These are phyloP conservation scores for Phyllostachys edulis DNA, from an alignment of 176 grass and related monocot genomes.

Conservation along the genomic window DNA sequence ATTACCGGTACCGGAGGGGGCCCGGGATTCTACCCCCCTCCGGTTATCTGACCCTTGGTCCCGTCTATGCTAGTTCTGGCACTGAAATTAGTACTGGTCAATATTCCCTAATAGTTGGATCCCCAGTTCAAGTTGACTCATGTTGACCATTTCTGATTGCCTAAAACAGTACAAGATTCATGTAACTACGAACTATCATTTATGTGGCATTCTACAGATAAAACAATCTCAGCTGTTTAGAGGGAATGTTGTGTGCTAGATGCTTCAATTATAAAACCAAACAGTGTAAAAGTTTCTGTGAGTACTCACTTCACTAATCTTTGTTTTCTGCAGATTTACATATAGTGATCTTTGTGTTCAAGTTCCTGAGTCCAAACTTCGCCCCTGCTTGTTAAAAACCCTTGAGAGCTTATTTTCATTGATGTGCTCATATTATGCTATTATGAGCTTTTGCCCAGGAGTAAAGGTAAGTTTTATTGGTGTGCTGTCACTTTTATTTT, in stretches of 20 bases:
- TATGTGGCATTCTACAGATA: constrained; percentile 1
- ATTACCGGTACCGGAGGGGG: too few relatives aligned
- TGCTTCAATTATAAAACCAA: constrained; percentile 3
- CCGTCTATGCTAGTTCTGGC: background rate
- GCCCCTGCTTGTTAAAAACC: constrained; percentile 90
- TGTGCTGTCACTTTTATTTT: constrained; percentile 9
- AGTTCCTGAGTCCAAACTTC: constrained; percentile 88
- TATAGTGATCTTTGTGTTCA: constrained; percentile 97
- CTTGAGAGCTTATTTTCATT: constrained; percentile 80
- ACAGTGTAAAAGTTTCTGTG: constrained; percentile 1
- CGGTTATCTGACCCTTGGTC: too few relatives aligned
- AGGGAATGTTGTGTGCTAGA: constrained; percentile 1
- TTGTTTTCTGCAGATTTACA: constrained; percentile 78
- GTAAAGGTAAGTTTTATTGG: constrained; percentile 51
- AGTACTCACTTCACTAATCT: constrained; percentile 19
- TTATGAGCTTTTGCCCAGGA: constrained; percentile 78
- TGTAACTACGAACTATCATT: background rate
- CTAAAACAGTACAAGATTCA: constrained; percentile 17
- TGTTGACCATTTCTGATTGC: background rate
- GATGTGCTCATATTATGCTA: constrained; percentile 90
- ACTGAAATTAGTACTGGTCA: background rate
- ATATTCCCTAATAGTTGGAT: constrained; percentile 12
- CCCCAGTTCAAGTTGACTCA: constrained; percentile 7
- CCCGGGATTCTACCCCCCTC: too few relatives aligned
- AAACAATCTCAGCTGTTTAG: background rate